Percentiles rank a stretch among this genome's conserved stretches.
Evolutionary conservation across 192 early-diverging fungal genomes (phyloP).

Genomic region (Linnemannia zychae): DNA sequence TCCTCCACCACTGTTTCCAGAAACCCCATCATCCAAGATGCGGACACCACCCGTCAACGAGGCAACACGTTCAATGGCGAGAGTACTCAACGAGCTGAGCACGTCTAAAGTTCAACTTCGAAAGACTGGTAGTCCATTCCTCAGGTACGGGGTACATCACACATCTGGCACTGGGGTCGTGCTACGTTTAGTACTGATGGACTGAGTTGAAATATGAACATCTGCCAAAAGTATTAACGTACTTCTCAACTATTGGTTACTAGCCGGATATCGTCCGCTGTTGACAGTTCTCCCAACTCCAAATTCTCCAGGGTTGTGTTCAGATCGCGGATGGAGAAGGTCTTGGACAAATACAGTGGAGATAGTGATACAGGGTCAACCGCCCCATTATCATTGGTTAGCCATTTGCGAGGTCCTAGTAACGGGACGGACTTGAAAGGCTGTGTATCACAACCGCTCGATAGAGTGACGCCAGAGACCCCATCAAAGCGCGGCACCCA

Average conservation of each 20-base stretch:
- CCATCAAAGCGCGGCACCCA: neutral
- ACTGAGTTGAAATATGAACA: neutral
- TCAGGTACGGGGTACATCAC: conserved; percentile 10
- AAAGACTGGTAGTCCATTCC: conserved; percentile 44
- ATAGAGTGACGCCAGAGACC: neutral
- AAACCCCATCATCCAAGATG: conserved; percentile 17
- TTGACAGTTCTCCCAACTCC: conserved; percentile 20
- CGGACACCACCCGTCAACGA: conserved; percentile 27
- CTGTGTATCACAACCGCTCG: neutral
- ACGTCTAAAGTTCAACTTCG: conserved; percentile 37
- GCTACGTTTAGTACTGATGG: too few species aligned
- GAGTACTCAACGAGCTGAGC: conserved; percentile 36
- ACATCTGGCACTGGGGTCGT: neutral
- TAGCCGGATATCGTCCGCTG: conserved; percentile 34
- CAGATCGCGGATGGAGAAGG: neutral
- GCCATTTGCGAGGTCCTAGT: neutral
- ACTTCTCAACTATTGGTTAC: too few species aligned
- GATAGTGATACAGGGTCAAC: neutral
- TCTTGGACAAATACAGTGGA: neutral
- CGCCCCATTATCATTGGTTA: neutral
- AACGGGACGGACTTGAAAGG: neutral
- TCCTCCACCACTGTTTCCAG: conserved; percentile 19
- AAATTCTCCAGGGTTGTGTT: conserved; percentile 32
- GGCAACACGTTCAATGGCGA: conserved; percentile 34
- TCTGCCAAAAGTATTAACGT: neutral